Evolutionary conservation across 371 early-diverging fungal genomes (phyloP), one percentile per base, ranked within the genome.

Genomic region (Mucor saturninus): DNA sequence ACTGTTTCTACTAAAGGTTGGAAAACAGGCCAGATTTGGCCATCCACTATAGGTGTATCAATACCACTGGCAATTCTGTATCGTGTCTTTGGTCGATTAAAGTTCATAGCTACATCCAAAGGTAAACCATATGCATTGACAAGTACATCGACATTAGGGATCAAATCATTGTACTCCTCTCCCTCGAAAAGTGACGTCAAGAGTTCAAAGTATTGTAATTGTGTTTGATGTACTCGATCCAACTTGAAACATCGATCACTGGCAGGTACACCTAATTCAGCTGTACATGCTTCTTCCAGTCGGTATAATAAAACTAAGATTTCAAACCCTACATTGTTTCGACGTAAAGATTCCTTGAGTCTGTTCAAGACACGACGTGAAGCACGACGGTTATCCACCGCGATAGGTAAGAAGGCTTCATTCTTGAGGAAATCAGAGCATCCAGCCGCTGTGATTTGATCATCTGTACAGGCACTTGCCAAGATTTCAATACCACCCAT

Each of bases 401-500:
- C 74, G 3, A 80, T 67, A 14, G 83, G 77, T 54, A 76, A 75
- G 29, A 86, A 75, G 3, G 80, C 81, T 42, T 86, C 86, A 21
- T 73, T 65, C 50, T 74, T 79, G 28, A 93, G 68, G 5, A 77
- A 72, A 5, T 90, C 90, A 3, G 91, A 86, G 38, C 91, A 93
- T 1, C 88, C 87, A 50, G 93, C 77, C 2, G 89, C 83, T 2
- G 80, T 82, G 15, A 92, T 74, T 61, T 93, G 92, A 14, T 77
- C 67, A 30, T 84, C 81, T 3, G 80, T 81, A 35, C 82, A 57
- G 0, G 81, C 83, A 31, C 70, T 72, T 9, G 73, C 89, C 3
- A 83, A 69, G 5, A 83, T 79, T 56, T 89, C 86, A 31, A 92
- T 80, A 28, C 93, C 93, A n/a, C 84, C 80, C 86, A 93, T 86